Evolutionary conservation across 2,329 filamentous ascomycete species (phyloP).

Genomic region (Microthyrium microscopicum): DNA sequence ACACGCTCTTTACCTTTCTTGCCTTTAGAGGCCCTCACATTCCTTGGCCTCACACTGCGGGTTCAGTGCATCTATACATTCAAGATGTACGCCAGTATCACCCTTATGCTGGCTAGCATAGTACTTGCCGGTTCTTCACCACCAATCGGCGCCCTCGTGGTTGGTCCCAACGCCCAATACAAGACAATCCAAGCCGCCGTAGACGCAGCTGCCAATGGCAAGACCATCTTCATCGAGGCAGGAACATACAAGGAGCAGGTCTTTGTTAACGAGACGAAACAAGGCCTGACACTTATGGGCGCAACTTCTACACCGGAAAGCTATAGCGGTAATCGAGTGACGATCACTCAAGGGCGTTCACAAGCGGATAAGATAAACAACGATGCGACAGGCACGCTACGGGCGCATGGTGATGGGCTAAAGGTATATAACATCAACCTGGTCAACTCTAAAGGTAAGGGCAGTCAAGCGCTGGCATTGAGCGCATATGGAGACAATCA

Average conservation of each 20-base stretch:
- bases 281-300: conserved; percentile 40
- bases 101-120: no score
- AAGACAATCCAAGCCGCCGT: conserved; percentile 40
- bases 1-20: no score
- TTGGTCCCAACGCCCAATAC: conserved; percentile 26
- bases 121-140: no score
- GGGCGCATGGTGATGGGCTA: conserved; percentile 32
- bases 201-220: conserved; percentile 31
- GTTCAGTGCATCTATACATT: no score
- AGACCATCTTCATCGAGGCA: conserved; percentile 45
- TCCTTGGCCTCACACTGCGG: no score
- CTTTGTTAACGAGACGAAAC: conserved; percentile 30
- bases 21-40: no score
- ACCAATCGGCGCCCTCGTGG: conserved; percentile 35
- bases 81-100: no score
- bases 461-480: conserved; percentile 37
- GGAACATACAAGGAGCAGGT: conserved; percentile 48
- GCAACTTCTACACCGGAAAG: conserved; percentile 35
- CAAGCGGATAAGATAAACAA: conserved; percentile 34
- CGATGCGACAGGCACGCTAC: conserved; percentile 36
- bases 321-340: conserved; percentile 42
- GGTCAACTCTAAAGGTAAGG: conserved; percentile 30
- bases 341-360: conserved; percentile 30
- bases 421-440: conserved; percentile 48
- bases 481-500: conserved; percentile 33